A percentile compares a stretch with the other conserved stretches of the same genome.
Conservation (phyloP, 257 asterid species). For the Voacanga thouarsii region DNA sequence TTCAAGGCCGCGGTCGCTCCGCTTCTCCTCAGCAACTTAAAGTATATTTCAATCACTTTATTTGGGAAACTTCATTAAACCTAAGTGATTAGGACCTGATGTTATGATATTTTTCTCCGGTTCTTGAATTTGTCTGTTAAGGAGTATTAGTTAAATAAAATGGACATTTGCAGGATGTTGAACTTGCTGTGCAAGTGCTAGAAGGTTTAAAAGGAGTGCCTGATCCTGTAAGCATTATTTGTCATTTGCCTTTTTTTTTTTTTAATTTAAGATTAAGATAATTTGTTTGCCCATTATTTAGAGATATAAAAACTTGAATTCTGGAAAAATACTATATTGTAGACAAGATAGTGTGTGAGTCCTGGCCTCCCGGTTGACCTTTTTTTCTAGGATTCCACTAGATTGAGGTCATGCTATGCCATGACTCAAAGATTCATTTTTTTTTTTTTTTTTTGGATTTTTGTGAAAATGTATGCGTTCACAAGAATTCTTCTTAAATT, state of each 20-base stretch:
- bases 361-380: neutral
- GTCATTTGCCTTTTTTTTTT: neutral
- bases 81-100: neutral
- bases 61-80: neutral
- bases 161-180: conserved; percentile 62
- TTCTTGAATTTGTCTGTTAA: neutral
- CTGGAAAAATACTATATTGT: neutral
- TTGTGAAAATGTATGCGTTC: neutral
- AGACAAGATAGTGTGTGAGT: neutral
- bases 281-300: neutral
- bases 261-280: neutral
- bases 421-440: neutral
- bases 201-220: conserved; percentile 64
- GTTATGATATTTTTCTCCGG: neutral
- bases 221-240: conserved; percentile 61
- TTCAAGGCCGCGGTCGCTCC: conserved; percentile 86
- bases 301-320: neutral
- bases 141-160: neutral
- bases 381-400: neutral
- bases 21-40: conserved; percentile 67
- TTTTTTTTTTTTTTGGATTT: neutral
- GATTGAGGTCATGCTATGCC: neutral
- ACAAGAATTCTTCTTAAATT: neutral
- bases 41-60: conserved; percentile 23
- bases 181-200: conserved; percentile 63